Percentiles rank a stretch among this genome's conserved stretches.
Evolutionary conservation across 1,284 basidiomycete genomes (phyloP).

Genomic region (Cronartium quercuum): DNA sequence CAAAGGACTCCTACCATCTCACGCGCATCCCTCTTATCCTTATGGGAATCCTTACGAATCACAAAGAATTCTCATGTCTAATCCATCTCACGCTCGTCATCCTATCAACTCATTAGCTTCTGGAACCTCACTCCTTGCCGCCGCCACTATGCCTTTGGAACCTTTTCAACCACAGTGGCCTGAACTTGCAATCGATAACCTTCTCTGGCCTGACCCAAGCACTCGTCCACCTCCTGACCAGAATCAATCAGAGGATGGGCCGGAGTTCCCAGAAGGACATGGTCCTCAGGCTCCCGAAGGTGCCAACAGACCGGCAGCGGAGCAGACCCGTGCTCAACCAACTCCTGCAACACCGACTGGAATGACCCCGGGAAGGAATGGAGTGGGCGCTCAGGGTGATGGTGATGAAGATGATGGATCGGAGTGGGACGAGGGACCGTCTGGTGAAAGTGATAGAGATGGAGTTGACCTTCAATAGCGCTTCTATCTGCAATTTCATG

Average conservation of each 20-base stretch:
- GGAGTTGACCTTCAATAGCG: too few species aligned
- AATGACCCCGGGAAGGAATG: not conserved
- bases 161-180: not conserved
- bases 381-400: not conserved
- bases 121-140: constrained; percentile 1
- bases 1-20: constrained; percentile 13
- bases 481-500: too few species aligned
- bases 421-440: not conserved
- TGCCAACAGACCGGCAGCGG: not conserved
- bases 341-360: not conserved
- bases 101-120: constrained; percentile 6
- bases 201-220: not conserved
- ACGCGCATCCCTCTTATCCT: constrained; percentile 26
- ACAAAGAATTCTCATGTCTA: not conserved
- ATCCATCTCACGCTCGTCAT: not conserved
- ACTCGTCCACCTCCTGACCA: too few species aligned
- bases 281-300: not conserved
- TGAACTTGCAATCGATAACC: constrained; percentile 11
- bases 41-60: constrained; percentile 29
- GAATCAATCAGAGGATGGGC: too few species aligned
- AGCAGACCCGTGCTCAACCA: not conserved
- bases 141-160: too few species aligned
- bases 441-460: not conserved
- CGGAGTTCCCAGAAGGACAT: not conserved
- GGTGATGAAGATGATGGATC: not conserved